These are phyloP conservation scores for Herpetomonas muscarum DNA, from an alignment of 208 protist genomes.

Conservation along the genomic window DNA sequence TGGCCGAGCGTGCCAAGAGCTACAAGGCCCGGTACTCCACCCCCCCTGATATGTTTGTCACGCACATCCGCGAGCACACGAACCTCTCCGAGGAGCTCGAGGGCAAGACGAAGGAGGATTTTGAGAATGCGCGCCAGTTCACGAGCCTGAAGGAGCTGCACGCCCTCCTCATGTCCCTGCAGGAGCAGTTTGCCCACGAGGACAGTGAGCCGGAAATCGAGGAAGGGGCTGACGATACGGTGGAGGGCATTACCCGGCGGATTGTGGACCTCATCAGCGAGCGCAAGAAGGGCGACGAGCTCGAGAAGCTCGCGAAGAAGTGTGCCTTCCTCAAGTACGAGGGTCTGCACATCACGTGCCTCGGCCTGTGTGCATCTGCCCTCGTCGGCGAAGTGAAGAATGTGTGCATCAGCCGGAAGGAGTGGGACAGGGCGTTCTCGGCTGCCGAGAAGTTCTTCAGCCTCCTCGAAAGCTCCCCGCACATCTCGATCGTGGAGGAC, in stretches of 20 bases:
- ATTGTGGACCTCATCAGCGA: constrained; percentile 7
- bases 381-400: constrained; percentile 21
- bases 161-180: constrained; percentile 21
- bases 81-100: constrained; percentile 45
- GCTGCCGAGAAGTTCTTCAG: constrained; percentile 16
- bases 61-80: constrained; percentile 46
- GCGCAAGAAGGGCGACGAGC: constrained; percentile 17
- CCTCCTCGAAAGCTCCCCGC: constrained; percentile 32
- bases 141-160: constrained; percentile 50
- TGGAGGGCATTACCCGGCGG: constrained; percentile 16
- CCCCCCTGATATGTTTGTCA: constrained; percentile 29
- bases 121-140: constrained; percentile 40
- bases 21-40: constrained; percentile 58
- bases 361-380: constrained; percentile 17
- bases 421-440: constrained; percentile 3
- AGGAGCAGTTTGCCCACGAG: constrained; percentile 25
- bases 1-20: background rate
- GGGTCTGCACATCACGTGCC: constrained; percentile 27
- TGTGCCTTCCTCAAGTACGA: constrained; percentile 17
- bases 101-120: constrained; percentile 37
- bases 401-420: background rate
- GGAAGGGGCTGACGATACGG: constrained; percentile 19
- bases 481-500: constrained; percentile 39
- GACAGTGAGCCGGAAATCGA: constrained; percentile 35
- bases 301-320: constrained; percentile 14